phyloP scores from a whole-genome alignment of 2,329 filamentous ascomycete species.

The Ustulina deusta region DNA sequence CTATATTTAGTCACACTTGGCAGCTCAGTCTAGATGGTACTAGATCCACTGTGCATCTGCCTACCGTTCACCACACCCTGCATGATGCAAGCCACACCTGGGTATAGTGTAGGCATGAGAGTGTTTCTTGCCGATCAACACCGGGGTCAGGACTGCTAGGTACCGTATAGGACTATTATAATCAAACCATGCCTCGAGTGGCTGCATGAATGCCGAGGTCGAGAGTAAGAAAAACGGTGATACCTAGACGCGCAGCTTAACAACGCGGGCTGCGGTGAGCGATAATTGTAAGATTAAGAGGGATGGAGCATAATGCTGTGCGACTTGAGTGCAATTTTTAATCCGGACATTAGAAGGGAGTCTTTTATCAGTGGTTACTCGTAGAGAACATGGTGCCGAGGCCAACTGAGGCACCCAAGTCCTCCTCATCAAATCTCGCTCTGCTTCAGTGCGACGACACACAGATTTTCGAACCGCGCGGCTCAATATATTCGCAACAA shows the following conservation, averaged over 20 bases:
- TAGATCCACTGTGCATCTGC: slow-evolving; percentile 14
- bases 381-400: neutral
- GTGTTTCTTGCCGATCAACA: neutral
- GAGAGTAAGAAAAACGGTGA: neutral
- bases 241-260: neutral
- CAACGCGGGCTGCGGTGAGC: neutral
- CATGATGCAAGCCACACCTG: slow-evolving; percentile 35
- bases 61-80: slow-evolving; percentile 6
- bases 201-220: neutral
- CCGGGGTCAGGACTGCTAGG: neutral
- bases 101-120: neutral
- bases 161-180: neutral
- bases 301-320: slow-evolving; percentile 21
- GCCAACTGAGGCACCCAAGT: neutral
- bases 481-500: slow-evolving; percentile 21
- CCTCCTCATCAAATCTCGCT: neutral
- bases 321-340: slow-evolving; percentile 2
- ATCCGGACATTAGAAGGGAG: neutral
- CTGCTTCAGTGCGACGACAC: neutral
- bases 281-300: slow-evolving; percentile 24
- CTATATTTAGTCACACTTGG: slow-evolving; percentile 28
- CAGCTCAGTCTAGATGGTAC: neutral
- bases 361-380: slow-evolving; percentile 6
- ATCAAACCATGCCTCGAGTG: no score
- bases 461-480: slow-evolving; percentile 1